Conservation (phyloP, 23 red algal genomes). For the Gracilaria gracilis region DNA sequence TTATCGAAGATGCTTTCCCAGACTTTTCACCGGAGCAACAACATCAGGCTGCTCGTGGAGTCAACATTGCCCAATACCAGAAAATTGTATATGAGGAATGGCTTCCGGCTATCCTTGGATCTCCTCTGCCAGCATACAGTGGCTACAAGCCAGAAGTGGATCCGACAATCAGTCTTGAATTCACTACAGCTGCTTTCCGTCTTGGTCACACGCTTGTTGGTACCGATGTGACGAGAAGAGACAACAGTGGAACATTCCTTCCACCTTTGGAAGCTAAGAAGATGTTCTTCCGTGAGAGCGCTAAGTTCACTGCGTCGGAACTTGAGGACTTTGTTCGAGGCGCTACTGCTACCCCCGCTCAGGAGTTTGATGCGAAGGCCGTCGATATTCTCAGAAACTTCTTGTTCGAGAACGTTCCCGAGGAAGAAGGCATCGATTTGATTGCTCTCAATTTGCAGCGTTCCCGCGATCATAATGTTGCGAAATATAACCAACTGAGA, state of each 20-base stretch:
- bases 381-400: slow-evolving; percentile 57
- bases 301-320: background rate
- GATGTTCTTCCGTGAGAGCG: slow-evolving; percentile 25
- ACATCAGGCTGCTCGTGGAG: slow-evolving; percentile 21
- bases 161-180: slow-evolving; percentile 50
- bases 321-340: slow-evolving; percentile 55
- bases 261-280: background rate
- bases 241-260: slow-evolving; percentile 7
- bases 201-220: slow-evolving; percentile 72
- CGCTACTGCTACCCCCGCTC: slow-evolving; percentile 16
- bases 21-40: background rate
- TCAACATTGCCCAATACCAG: slow-evolving; percentile 57
- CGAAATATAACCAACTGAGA: slow-evolving; percentile 45
- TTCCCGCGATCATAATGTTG: slow-evolving; percentile 43
- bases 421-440: slow-evolving; percentile 46
- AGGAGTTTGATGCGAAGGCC: slow-evolving; percentile 44
- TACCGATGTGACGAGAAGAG: slow-evolving; percentile 24
- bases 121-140: slow-evolving; percentile 2
- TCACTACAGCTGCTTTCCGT: slow-evolving; percentile 65
- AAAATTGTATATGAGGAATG: slow-evolving; percentile 64
- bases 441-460: slow-evolving; percentile 72
- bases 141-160: slow-evolving; percentile 25
- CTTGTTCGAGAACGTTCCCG: slow-evolving; percentile 47
- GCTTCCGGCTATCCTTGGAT: slow-evolving; percentile 41
- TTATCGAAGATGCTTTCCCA: slow-evolving; percentile 29